A percentile compares a stretch with the other conserved stretches of the same genome.
Conservation (phyloP, 78 protist species). For the Diacronema lutheri region DNA sequence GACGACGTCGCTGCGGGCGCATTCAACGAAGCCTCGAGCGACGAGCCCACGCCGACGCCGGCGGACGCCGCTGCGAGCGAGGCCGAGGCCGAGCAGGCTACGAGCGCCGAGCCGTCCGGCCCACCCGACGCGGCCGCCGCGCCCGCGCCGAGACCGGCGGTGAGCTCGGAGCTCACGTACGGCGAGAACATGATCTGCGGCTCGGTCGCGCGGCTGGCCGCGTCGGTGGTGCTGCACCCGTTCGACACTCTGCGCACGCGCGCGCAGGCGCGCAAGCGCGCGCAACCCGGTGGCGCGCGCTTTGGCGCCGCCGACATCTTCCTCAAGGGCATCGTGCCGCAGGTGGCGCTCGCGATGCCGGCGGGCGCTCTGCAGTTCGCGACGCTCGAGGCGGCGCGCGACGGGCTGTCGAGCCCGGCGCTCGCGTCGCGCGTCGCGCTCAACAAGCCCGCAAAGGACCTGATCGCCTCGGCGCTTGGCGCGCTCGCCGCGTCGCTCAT, state of each 20-base stretch:
- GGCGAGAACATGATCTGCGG: neutral
- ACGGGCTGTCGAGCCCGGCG: no score
- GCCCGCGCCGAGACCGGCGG: no score
- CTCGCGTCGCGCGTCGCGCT: neutral
- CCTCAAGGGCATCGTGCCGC: conserved; percentile 18
- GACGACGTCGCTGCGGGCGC: no score
- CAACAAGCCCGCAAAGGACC: neutral
- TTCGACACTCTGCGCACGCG: conserved; percentile 11
- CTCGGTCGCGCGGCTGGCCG: neutral
- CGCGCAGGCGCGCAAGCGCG: neutral
- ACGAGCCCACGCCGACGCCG: no score
- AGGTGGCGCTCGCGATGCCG: neutral
- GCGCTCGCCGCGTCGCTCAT: conserved; percentile 30
- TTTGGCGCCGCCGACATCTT: neutral
- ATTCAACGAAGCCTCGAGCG: no score
- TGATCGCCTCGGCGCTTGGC: neutral
- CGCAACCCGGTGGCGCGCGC: no score
- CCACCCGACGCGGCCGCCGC: no score
- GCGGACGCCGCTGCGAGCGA: no score
- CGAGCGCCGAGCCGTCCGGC: no score
- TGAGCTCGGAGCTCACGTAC: neutral
- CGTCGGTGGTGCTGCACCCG: conserved; percentile 6
- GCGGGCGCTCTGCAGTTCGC: conserved; percentile 12
- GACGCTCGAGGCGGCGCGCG: neutral
- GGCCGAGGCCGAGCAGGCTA: no score